Evolutionary conservation across 164 flowering plant genomes (phyloP).

Genomic region (Tetrastigma voinierianum): DNA sequence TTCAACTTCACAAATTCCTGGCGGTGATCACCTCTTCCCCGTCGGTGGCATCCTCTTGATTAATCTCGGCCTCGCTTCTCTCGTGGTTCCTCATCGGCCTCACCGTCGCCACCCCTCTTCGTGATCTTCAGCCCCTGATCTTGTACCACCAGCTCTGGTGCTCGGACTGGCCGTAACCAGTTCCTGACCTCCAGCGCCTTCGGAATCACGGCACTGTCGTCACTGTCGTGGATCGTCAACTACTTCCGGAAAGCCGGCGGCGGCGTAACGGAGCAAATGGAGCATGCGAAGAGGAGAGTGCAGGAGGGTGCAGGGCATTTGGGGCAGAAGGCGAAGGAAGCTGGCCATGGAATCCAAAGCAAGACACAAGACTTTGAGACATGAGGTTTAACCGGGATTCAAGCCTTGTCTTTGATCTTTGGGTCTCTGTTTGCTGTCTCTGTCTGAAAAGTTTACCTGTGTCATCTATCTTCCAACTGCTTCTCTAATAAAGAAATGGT

Average conservation of each 20-base stretch:
- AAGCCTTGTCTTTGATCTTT: neutral
- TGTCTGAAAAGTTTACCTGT: too few relatives aligned
- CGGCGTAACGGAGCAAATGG: conserved; percentile 30
- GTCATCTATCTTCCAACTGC: too few relatives aligned
- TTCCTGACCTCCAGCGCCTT: conserved; percentile 42
- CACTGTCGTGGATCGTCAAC: conserved; percentile 59
- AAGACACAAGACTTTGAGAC: conserved; percentile 24
- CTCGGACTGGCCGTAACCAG: neutral
- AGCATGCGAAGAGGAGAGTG: conserved; percentile 35
- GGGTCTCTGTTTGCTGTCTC: too few relatives aligned
- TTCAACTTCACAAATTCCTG: too few relatives aligned
- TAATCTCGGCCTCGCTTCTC: too few relatives aligned
- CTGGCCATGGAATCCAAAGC: conserved; percentile 33
- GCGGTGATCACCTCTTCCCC: too few relatives aligned
- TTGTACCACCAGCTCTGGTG: too few relatives aligned
- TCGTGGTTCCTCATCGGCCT: too few relatives aligned
- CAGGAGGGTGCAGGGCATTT: conserved; percentile 42
- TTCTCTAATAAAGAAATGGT: too few relatives aligned
- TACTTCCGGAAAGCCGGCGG: conserved; percentile 27
- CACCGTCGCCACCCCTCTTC: too few relatives aligned
- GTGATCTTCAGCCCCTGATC: too few relatives aligned
- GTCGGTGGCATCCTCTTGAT: too few relatives aligned
- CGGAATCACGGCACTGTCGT: conserved; percentile 62
- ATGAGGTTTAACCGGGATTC: neutral
- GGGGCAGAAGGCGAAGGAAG: conserved; percentile 50